phyloP scores from a whole-genome alignment of 116 monocot genomes.

The Papilionanthe hybrid region DNA sequence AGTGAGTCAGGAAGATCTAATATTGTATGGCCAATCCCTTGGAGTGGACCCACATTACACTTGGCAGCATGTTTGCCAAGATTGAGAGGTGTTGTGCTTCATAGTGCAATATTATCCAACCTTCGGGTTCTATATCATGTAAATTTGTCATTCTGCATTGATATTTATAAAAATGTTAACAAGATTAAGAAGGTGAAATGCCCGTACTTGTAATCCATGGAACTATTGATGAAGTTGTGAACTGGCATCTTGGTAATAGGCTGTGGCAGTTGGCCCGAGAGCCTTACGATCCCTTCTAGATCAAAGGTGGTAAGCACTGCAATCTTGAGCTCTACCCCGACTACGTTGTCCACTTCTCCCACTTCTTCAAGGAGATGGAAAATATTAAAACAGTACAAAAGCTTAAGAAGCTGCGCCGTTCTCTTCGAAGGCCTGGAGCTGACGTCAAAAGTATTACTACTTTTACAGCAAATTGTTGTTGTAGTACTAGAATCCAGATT shows the following conservation, averaged over 20 bases:
- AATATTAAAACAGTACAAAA: slow-evolving; percentile 31
- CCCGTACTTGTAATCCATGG: slow-evolving; percentile 84
- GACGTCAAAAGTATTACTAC: slow-evolving; percentile 33
- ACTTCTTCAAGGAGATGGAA: slow-evolving; percentile 61
- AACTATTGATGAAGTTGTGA: slow-evolving; percentile 67
- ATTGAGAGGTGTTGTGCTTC: slow-evolving; percentile 57
- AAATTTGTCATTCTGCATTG: slow-evolving; percentile 61
- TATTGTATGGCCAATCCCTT: slow-evolving; percentile 65
- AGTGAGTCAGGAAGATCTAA: slow-evolving; percentile 61
- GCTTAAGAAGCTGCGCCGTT: slow-evolving; percentile 43
- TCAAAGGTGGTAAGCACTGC: no score
- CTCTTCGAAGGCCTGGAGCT: not conserved
- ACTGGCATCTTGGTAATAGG: slow-evolving; percentile 51
- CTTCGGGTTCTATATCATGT: slow-evolving; percentile 57
- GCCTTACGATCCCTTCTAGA: slow-evolving; percentile 74
- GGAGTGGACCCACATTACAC: slow-evolving; percentile 71
- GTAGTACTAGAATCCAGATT: slow-evolving; percentile 33
- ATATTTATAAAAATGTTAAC: slow-evolving; percentile 68
- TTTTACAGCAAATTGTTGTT: slow-evolving; percentile 38
- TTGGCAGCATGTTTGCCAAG: slow-evolving; percentile 53
- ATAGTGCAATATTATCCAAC: slow-evolving; percentile 64
- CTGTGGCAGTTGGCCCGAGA: slow-evolving; percentile 54
- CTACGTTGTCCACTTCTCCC: slow-evolving; percentile 48
- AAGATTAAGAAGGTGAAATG: slow-evolving; percentile 78
- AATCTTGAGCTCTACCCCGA: slow-evolving; percentile 68